These are phyloP conservation scores for Escallonia rubra DNA, from an alignment of 129 eudicot species.

Conservation along the genomic window DNA sequence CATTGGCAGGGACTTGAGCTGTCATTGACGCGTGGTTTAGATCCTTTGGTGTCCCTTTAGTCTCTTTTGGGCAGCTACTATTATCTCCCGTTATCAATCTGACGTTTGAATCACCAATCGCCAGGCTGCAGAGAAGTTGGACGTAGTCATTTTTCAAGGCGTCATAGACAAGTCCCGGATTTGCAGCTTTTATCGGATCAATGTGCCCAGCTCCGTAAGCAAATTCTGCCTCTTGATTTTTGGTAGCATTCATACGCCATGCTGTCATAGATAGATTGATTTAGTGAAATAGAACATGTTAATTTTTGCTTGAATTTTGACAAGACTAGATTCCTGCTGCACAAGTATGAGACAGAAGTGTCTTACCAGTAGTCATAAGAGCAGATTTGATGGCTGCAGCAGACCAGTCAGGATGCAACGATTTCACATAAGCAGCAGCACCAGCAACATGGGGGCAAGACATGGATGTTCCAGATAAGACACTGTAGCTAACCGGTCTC, in stretches of 20 bases:
- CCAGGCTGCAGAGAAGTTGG: not conserved
- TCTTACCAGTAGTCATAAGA: slow-evolving; percentile 31
- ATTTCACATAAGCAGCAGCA: slow-evolving; percentile 25
- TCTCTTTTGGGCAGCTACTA: too few species aligned
- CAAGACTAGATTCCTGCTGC: not conserved
- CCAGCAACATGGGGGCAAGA: slow-evolving; percentile 29
- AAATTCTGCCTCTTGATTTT: slow-evolving; percentile 2
- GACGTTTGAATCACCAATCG: not conserved
- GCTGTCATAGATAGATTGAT: slow-evolving; percentile 3
- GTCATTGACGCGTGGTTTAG: too few species aligned
- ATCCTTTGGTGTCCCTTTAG: too few species aligned
- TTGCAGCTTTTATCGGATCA: slow-evolving; percentile 13
- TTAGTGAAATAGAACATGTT: not conserved
- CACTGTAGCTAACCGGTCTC: slow-evolving; percentile 6
- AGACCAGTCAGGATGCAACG: slow-evolving; percentile 30
- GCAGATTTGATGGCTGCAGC: slow-evolving; percentile 33
- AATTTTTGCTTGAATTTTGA: too few species aligned
- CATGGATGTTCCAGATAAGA: slow-evolving; percentile 29
- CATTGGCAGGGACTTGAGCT: too few species aligned
- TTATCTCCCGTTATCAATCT: not conserved
- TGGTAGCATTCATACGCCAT: not conserved
- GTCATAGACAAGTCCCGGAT: slow-evolving; percentile 29
- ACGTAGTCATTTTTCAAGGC: slow-evolving; percentile 9
- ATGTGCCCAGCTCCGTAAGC: slow-evolving; percentile 24
- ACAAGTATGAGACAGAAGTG: too few species aligned